Conservation (phyloP, 805 yeast genomes). For the Kodamaea leandrae region DNA sequence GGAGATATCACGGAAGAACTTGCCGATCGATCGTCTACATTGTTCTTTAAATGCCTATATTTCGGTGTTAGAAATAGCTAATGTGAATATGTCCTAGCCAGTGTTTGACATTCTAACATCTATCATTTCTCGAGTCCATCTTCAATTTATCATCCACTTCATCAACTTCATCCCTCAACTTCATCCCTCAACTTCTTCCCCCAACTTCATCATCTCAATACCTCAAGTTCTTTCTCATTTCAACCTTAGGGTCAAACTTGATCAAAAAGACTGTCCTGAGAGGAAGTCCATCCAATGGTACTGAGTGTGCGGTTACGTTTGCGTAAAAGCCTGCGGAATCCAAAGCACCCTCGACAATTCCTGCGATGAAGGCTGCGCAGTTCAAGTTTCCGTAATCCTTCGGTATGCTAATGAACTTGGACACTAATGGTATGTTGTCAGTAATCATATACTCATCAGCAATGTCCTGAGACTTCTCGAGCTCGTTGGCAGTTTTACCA, state of each 20-base stretch:
- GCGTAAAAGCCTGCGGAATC: constrained; percentile 73
- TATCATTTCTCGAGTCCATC: too few species aligned
- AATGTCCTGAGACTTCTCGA: constrained; percentile 70
- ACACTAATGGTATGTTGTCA: constrained; percentile 68
- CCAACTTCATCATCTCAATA: constrained; percentile 16
- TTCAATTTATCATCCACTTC: too few species aligned
- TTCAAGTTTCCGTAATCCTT: constrained; percentile 73
- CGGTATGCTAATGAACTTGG: constrained; percentile 75
- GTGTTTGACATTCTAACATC: too few species aligned
- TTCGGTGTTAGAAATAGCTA: too few species aligned
- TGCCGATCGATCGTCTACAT: too few species aligned
- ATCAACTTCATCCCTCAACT: too few species aligned
- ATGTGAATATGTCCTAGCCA: too few species aligned
- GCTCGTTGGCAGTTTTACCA: constrained; percentile 69
- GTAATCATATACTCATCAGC: constrained; percentile 74
- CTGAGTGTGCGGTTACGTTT: constrained; percentile 78
- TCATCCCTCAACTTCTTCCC: neutral
- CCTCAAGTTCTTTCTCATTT: constrained; percentile 52
- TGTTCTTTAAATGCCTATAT: too few species aligned
- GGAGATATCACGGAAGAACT: too few species aligned
- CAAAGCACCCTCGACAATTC: constrained; percentile 77
- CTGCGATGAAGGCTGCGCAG: constrained; percentile 82
- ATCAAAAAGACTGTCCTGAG: constrained; percentile 72
- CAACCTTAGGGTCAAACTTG: constrained; percentile 59
- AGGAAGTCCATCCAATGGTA: constrained; percentile 57